Conservation (phyloP, 768 basidiomycete genomes). For the Austroboletus festivus region DNA sequence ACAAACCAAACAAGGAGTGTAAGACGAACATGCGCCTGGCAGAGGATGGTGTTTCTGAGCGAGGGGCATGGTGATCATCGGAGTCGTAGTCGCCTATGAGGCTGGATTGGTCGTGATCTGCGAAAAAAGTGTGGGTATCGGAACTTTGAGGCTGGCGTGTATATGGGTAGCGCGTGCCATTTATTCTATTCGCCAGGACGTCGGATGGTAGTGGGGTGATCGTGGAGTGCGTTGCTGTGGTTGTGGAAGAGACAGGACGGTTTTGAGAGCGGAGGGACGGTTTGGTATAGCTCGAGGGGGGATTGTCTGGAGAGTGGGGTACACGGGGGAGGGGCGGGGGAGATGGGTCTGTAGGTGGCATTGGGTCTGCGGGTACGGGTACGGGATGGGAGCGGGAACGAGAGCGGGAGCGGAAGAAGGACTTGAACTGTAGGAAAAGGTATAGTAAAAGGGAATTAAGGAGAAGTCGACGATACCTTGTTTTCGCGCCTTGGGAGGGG, state of each 20-base stretch:
- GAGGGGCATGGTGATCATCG: constrained; percentile 21
- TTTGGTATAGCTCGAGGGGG: constrained; percentile 29
- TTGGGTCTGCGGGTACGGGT: constrained; percentile 4
- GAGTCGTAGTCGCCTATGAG: constrained; percentile 12
- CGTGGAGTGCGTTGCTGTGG: constrained; percentile 60
- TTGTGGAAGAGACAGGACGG: constrained; percentile 64
- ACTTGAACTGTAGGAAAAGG: constrained; percentile 46
- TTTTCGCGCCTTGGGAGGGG: constrained; percentile 38
- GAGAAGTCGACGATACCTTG: constrained; percentile 34
- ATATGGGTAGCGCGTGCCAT: constrained; percentile 18
- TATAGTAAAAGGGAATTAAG: background rate
- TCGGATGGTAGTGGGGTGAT: constrained; percentile 56
- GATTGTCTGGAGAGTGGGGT: constrained; percentile 4
- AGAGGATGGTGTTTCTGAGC: constrained; percentile 30
- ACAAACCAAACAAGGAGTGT: constrained; percentile 28
- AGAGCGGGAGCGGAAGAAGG: constrained; percentile 63
- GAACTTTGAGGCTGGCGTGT: constrained; percentile 10
- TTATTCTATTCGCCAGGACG: constrained; percentile 20
- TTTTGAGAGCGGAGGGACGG: constrained; percentile 49
- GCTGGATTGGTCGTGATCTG: constrained; percentile 13
- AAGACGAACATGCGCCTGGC: constrained; percentile 20
- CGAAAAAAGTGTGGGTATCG: constrained; percentile 10
- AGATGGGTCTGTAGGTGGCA: constrained; percentile 9
- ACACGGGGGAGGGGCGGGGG: constrained; percentile 5
- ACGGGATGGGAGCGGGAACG: constrained; percentile 33